Evolutionary conservation across 208 protist genomes (phyloP), one percentile per base, ranked within the genome.

Genomic region (Acanthamoeba quina): DNA sequence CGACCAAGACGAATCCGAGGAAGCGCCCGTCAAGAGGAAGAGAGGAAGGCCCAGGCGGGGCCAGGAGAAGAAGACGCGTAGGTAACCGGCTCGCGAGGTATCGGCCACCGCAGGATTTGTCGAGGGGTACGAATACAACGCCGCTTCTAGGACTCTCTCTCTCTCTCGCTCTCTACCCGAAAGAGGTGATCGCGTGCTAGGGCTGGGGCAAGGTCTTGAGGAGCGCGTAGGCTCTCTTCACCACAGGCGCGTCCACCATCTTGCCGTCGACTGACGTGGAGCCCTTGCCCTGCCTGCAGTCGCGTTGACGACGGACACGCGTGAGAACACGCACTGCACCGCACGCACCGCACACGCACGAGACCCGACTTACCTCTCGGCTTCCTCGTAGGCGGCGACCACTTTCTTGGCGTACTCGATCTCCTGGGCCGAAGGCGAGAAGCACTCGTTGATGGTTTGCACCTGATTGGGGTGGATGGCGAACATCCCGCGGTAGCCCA

Each of bases 381-480:
- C 89, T n/a, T 74, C 66, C 34, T 93, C 89, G 89, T 93, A 93
- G 64, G 66, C 89, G 21, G 60, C 70, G 17, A 93, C 66, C 5
- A 93, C 70, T 37, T 37, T 80, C 44, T 15, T 78, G 24, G 89
- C 89, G 24, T 93, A 64, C 64, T 93, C 70, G 31, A 93, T 93
- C 44, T 93, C 89, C 47, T 76, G n/a, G 3, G n/a, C 66, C 10
- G 89, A 60, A 11, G 89, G 89, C 44, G 89, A 93, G 89, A 93
- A 93, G 64, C 89, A 82, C 47, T 93, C 89, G 52, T 93, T 93
- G 58, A 93, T 93, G 37, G 44, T 56, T 41, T 82, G 49, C 52
- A 93, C 89, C 49, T 93, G 89, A 24, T 41, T 82, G 47, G 89
- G 89, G 44, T 93, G 89, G 68, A 93, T 93, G 44, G 89, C 89